Percentiles rank a stretch among this genome's conserved stretches.
These are phyloP conservation scores for Epichloe baconii DNA, from an alignment of 2,329 filamentous ascomycete genomes.

Conservation along the genomic window DNA sequence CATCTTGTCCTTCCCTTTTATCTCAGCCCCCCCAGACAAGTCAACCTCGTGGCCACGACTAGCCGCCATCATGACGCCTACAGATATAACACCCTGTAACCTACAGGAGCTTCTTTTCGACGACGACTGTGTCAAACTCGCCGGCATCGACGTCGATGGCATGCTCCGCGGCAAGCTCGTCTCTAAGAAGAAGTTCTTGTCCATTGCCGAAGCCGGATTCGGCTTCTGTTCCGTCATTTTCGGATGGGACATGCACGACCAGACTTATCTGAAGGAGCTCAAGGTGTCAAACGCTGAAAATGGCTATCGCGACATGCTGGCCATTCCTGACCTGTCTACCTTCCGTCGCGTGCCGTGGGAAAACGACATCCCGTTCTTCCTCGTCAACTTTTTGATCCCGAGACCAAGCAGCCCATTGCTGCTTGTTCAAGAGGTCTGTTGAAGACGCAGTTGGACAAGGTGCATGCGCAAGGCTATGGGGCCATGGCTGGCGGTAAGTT, in stretches of 20 bases:
- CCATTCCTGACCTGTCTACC: conserved; percentile 62
- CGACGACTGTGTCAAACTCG: conserved; percentile 75
- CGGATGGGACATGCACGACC: conserved; percentile 95
- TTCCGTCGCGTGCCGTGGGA: conserved; percentile 89
- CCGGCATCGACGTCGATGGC: conserved; percentile 77
- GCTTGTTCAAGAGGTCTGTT: conserved; percentile 71
- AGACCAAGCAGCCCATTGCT: conserved; percentile 56
- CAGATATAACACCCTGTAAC: conserved; percentile 43
- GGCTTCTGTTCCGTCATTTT: conserved; percentile 93
- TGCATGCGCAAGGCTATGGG: conserved; percentile 55
- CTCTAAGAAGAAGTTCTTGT: conserved; percentile 86
- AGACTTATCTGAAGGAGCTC: conserved; percentile 76
- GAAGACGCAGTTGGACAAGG: conserved; percentile 51
- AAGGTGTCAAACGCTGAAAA: conserved; percentile 82
- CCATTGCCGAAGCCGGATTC: conserved; percentile 67
- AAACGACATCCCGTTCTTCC: conserved; percentile 70
- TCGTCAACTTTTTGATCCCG: conserved; percentile 77
- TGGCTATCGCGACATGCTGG: conserved; percentile 76
- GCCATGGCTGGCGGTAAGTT: conserved; percentile 79
- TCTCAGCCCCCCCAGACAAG: too few relatives aligned
- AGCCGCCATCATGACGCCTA: not conserved
- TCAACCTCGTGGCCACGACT: too few relatives aligned
- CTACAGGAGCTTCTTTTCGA: conserved; percentile 53
- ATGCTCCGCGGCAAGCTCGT: conserved; percentile 80
- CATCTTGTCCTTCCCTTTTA: not conserved